Evolutionary conservation across 139 green algal genomes (phyloP).

Genomic region (Micractinium conductrix): DNA sequence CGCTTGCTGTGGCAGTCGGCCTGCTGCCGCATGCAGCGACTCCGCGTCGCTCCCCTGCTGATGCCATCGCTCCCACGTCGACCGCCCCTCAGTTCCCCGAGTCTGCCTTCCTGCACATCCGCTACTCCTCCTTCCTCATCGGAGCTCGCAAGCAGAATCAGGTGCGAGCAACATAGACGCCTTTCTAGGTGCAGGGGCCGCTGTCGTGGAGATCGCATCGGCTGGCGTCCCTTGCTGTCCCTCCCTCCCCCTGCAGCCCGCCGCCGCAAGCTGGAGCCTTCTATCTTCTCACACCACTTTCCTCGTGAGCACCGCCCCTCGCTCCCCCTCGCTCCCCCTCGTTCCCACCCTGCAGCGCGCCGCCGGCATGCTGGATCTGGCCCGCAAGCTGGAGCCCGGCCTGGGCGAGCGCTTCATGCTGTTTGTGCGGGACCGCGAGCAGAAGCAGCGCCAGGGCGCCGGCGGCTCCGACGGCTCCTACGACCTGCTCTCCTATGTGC

Average conservation of each 20-base stretch:
- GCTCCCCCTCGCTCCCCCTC: too few species aligned
- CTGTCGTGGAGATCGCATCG: too few species aligned
- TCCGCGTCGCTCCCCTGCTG: too few species aligned
- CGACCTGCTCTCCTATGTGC: constrained; percentile 61
- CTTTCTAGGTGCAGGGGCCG: too few species aligned
- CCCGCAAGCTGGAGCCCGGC: constrained; percentile 46
- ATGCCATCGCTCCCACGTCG: too few species aligned
- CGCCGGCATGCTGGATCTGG: constrained; percentile 43
- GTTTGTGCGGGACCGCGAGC: constrained; percentile 45
- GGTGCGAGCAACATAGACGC: background rate
- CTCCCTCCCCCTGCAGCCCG: too few species aligned
- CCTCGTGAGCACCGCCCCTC: too few species aligned
- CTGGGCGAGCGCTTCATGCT: constrained; percentile 51
- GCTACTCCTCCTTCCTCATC: constrained; percentile 24
- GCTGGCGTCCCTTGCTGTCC: too few species aligned
- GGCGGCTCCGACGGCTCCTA: constrained; percentile 40
- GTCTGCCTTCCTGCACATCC: constrained; percentile 15
- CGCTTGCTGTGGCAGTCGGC: too few species aligned
- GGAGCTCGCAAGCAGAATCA: constrained; percentile 10
- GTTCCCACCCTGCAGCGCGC: background rate
- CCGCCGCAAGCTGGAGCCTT: too few species aligned
- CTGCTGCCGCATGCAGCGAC: too few species aligned
- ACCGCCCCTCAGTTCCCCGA: constrained; percentile 11
- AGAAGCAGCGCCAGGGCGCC: constrained; percentile 53
- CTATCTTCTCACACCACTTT: too few species aligned